A percentile compares a stretch with the other conserved stretches of the same genome.
Evolutionary conservation across 495 filamentous ascomycete species (phyloP).

Genomic region (Trichoderma gamsii): DNA sequence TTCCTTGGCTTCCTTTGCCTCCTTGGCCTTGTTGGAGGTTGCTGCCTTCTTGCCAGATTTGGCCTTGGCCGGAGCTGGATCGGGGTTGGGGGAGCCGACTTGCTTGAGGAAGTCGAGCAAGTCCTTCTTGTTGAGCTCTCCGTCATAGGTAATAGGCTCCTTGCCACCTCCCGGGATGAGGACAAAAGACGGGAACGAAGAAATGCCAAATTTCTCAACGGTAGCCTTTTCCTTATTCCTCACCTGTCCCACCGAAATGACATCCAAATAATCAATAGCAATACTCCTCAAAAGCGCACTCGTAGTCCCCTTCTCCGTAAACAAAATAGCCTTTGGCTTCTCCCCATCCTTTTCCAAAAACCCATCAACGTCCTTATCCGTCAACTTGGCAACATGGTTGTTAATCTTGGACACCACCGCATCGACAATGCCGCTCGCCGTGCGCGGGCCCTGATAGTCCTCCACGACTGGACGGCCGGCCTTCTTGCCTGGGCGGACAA

Average conservation of each 20-base stretch:
- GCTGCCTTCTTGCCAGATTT: conserved; percentile 35
- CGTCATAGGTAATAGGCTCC: conserved; percentile 67
- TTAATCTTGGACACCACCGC: conserved; percentile 81
- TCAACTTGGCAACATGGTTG: conserved; percentile 78
- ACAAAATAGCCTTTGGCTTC: conserved; percentile 79
- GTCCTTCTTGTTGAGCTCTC: conserved; percentile 77
- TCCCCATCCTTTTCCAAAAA: conserved; percentile 71
- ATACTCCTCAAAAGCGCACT: conserved; percentile 75
- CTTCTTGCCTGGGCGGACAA: conserved; percentile 73
- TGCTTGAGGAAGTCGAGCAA: conserved; percentile 81
- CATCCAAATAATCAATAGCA: conserved; percentile 86
- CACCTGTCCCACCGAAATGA: conserved; percentile 76
- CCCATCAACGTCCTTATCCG: conserved; percentile 69
- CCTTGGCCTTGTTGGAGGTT: conserved; percentile 30
- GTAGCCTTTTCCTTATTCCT: conserved; percentile 72
- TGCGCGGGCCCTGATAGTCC: conserved; percentile 83
- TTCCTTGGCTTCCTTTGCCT: conserved; percentile 23
- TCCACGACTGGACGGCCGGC: conserved; percentile 75
- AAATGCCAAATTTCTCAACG: conserved; percentile 67
- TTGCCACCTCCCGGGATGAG: conserved; percentile 65
- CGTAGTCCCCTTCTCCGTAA: conserved; percentile 89
- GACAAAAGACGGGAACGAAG: conserved; percentile 72
- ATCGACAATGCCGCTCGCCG: conserved; percentile 79
- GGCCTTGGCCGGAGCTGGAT: conserved; percentile 56
- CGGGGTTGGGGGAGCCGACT: conserved; percentile 65